Conservation (phyloP, 164 flowering plant species). For the Pachysandra terminalis region DNA sequence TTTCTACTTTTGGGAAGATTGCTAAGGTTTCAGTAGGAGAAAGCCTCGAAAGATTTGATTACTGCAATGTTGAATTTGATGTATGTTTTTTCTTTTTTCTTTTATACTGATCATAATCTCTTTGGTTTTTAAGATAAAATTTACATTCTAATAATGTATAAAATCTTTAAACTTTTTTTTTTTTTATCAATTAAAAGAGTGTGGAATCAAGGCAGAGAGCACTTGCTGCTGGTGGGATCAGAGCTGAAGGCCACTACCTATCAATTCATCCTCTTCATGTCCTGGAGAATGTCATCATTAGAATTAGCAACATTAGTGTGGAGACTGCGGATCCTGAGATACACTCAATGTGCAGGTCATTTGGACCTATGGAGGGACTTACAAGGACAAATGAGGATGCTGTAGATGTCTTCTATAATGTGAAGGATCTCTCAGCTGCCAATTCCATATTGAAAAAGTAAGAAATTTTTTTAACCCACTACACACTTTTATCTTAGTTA, state of each 20-base stretch:
- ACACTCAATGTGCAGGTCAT: constrained; percentile 29
- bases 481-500: not conserved
- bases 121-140: too few species aligned
- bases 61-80: constrained; percentile 27
- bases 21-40: constrained; percentile 15
- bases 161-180: not conserved
- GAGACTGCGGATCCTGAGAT: constrained; percentile 26
- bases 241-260: constrained; percentile 11
- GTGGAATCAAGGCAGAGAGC: constrained; percentile 31
- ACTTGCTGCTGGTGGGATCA: constrained; percentile 14
- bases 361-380: constrained; percentile 32
- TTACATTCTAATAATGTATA: not conserved
- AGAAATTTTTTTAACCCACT: constrained; percentile 8
- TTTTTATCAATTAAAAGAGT: too few species aligned
- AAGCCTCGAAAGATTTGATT: constrained; percentile 13
- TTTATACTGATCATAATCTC: not conserved
- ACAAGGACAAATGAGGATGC: constrained; percentile 22
- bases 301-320: constrained; percentile 27
- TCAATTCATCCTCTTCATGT: constrained; percentile 19
- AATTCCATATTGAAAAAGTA: constrained; percentile 22
- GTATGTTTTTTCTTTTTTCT: not conserved
- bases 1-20: constrained; percentile 24
- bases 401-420: constrained; percentile 28
- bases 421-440: constrained; percentile 12
- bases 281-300: constrained; percentile 17